phyloP scores from a whole-genome alignment of 192 early-diverging fungal species.

The Coemansia sp. region DNA sequence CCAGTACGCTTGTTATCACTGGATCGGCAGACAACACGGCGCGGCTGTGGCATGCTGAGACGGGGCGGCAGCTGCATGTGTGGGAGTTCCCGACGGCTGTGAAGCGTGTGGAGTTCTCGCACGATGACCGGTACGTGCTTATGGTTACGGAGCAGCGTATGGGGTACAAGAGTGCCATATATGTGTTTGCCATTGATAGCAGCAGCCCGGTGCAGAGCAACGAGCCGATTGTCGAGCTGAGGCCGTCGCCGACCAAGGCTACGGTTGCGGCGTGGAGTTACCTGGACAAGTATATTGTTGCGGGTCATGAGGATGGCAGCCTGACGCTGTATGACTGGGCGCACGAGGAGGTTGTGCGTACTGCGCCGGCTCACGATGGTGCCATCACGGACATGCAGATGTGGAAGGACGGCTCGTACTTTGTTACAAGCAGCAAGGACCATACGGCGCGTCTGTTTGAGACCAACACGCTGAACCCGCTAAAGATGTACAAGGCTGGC shows the following conservation, averaged over 20 bases:
- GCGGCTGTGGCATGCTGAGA: constrained; percentile 88
- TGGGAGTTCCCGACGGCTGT: constrained; percentile 90
- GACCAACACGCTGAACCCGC: constrained; percentile 69
- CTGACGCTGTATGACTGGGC: constrained; percentile 85
- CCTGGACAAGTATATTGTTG: constrained; percentile 89
- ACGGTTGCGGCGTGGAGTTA: constrained; percentile 90
- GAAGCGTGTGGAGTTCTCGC: constrained; percentile 82
- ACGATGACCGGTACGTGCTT: constrained; percentile 81
- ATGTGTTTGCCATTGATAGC: constrained; percentile 72
- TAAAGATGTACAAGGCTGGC: constrained; percentile 82
- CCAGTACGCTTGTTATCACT: constrained; percentile 70
- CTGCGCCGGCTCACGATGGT: constrained; percentile 57
- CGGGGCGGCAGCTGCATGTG: constrained; percentile 83
- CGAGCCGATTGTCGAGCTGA: constrained; percentile 69
- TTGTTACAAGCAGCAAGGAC: constrained; percentile 96
- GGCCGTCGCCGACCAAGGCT: constrained; percentile 73
- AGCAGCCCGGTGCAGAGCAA: constrained; percentile 59
- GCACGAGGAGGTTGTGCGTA: constrained; percentile 61
- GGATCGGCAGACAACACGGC: constrained; percentile 89
- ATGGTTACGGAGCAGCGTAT: constrained; percentile 95
- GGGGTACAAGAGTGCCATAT: constrained; percentile 83
- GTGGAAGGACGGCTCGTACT: constrained; percentile 80
- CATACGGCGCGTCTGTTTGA: constrained; percentile 85
- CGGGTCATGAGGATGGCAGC: constrained; percentile 89
- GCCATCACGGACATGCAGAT: constrained; percentile 92